Base-by-base conservation (phyloP, 1,284 basidiomycete genomes). In the Sparassis latifolia region DNA sequence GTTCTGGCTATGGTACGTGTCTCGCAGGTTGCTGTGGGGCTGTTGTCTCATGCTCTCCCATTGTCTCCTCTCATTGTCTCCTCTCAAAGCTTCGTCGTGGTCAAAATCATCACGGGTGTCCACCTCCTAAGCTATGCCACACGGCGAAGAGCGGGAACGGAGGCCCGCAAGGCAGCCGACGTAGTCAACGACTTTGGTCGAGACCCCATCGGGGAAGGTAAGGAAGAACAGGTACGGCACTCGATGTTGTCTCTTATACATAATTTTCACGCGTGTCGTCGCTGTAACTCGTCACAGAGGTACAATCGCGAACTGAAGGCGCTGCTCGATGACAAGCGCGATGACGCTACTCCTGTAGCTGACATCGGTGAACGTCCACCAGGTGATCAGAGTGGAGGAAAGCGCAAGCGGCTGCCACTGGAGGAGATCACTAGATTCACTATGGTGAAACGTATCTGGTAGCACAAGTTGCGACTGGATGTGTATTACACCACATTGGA, bases 371-470 rank as follows among this genome's bases (percentile, higher is more conserved):
- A 88, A 64, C 75, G 74, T 41, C 70, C 67, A 50, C 61, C 69
- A 2, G 53, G 48, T 5, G 53, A 52, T 20, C 58, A 56, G 44
- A 69, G 65, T 37, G 69, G 60, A 32, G 74, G 75, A 35, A 80
- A 81, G 68, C 83, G 75, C 60, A 82, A 80, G 55, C 67, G 74
- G 52, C 77, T 88, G 54, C 79, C 80, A 51, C 67, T 96, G 52
- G 91, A 95, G 63, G 91, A 95, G 60, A 76, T 95, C 52, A 94
- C 90, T 38, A 70, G 92, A 52, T 96, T 89, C 73, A 94, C 92
- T 28, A 96, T 96, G 92, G 87, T 94, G 38, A 95, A 95, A 64
- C 78, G 89, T 42, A 94, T 95, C 48, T 94, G 90, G 90, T 94
- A 56, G 20, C 63, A 9, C 35, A 38, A 38, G 35, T 38, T 38